Conservation (phyloP, 768 basidiomycete genomes). For the Obba rivulosa region DNA sequence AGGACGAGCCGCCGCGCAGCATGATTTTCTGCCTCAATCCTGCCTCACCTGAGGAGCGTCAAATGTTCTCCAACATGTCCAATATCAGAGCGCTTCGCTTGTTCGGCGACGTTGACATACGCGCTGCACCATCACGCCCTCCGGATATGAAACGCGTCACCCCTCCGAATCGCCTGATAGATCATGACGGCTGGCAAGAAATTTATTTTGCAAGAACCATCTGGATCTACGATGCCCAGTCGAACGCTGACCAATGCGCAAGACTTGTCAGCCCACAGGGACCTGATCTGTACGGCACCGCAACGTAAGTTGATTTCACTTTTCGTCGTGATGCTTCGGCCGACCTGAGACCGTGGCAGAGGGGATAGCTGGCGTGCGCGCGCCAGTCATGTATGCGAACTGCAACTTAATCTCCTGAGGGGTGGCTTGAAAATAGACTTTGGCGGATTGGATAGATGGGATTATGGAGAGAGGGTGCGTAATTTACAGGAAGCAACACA, state of each 20-base stretch:
- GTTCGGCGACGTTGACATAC: conserved; percentile 67
- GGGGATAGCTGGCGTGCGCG: conserved; percentile 81
- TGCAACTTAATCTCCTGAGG: conserved; percentile 61
- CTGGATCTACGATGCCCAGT: conserved; percentile 71
- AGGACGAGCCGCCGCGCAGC: conserved; percentile 14
- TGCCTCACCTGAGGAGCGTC: conserved; percentile 37
- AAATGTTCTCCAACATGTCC: conserved; percentile 43
- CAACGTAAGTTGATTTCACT: conserved; percentile 50
- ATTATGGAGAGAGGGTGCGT: conserved; percentile 53
- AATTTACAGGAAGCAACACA: conserved; percentile 55
- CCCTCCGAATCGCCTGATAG: conserved; percentile 55
- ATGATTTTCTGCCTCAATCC: conserved; percentile 49
- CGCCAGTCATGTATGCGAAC: conserved; percentile 62
- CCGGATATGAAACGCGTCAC: conserved; percentile 39
- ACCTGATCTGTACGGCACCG: conserved; percentile 68
- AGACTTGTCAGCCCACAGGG: conserved; percentile 55
- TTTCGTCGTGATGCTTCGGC: not conserved
- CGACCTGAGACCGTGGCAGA: conserved; percentile 29
- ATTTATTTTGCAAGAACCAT: conserved; percentile 60
- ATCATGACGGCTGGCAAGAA: conserved; percentile 66
- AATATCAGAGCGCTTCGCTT: conserved; percentile 64
- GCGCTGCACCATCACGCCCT: conserved; percentile 44
- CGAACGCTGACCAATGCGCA: conserved; percentile 61
- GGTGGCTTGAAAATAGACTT: conserved; percentile 68
- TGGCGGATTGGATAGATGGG: conserved; percentile 72